Conservation (phyloP, 306 rosid genomes). For the Dryas alaskensis region DNA sequence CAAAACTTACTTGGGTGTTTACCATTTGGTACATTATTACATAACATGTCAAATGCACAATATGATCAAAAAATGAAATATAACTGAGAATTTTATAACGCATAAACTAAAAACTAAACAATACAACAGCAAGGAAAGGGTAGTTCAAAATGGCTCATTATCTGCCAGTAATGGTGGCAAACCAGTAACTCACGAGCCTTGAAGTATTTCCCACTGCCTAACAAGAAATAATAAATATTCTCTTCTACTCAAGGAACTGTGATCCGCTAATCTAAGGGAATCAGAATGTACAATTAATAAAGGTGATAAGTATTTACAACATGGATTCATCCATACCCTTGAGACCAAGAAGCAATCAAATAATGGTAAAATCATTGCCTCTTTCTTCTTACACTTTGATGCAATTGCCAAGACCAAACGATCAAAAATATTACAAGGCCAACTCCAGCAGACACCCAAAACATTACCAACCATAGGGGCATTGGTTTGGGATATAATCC, state of each 20-base stretch:
- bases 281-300: constrained; percentile 60
- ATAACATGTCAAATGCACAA: not conserved
- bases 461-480: constrained; percentile 78
- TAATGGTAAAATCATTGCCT: constrained; percentile 59
- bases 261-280: constrained; percentile 57
- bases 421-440: constrained; percentile 49
- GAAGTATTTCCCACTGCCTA: constrained; percentile 33
- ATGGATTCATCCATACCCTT: constrained; percentile 41
- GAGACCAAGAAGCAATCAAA: constrained; percentile 52
- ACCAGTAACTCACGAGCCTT: constrained; percentile 41
- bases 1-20: not conserved
- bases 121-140: not conserved
- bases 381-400: constrained; percentile 60
- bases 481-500: constrained; percentile 87
- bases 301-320: constrained; percentile 65
- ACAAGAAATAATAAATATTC: constrained; percentile 34
- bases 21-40: constrained; percentile 2
- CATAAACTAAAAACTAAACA: not conserved
- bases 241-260: constrained; percentile 48
- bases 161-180: constrained; percentile 32
- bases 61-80: not conserved
- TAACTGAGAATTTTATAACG: not conserved
- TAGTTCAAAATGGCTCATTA: constrained; percentile 29
- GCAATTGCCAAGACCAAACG: constrained; percentile 83
- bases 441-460: constrained; percentile 65